Percentiles rank a stretch among this genome's conserved stretches.
Evolutionary conservation across 129 eudicot species (phyloP).

Genomic region (Pittosporum tobira): DNA sequence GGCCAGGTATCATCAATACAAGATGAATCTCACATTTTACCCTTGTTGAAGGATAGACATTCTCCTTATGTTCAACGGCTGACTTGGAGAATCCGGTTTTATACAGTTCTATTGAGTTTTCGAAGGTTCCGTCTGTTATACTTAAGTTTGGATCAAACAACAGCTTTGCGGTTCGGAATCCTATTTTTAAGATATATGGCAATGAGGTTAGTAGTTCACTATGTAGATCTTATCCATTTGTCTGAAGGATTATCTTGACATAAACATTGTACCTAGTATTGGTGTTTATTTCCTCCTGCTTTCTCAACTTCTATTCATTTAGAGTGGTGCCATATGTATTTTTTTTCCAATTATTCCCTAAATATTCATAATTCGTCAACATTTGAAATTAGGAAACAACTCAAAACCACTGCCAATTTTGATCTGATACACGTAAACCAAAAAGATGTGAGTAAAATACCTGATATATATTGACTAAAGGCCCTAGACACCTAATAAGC

Average conservation of each 20-base stretch:
- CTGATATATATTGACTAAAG: no score
- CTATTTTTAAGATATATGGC: constrained; percentile 49
- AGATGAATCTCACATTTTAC: background rate
- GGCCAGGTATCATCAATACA: constrained; percentile 51
- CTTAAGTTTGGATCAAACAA: constrained; percentile 55
- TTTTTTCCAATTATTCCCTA: no score
- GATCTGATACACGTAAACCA: background rate
- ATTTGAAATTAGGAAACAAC: background rate
- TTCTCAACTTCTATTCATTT: background rate
- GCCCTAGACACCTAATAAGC: no score
- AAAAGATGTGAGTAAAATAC: background rate
- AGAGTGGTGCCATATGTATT: background rate
- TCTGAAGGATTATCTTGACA: background rate
- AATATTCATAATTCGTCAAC: background rate
- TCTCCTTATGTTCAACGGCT: background rate
- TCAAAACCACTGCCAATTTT: no score
- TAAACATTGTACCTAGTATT: background rate
- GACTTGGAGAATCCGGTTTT: background rate
- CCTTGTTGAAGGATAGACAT: background rate
- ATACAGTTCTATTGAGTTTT: constrained; percentile 44
- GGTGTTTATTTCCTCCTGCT: background rate
- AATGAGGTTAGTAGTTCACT: constrained; percentile 48
- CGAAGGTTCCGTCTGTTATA: constrained; percentile 55
- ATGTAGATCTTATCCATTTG: background rate
- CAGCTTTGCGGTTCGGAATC: constrained; percentile 64